phyloP scores from a whole-genome alignment of 1,284 basidiomycete genomes.

The Ceratobasidium sp. region DNA sequence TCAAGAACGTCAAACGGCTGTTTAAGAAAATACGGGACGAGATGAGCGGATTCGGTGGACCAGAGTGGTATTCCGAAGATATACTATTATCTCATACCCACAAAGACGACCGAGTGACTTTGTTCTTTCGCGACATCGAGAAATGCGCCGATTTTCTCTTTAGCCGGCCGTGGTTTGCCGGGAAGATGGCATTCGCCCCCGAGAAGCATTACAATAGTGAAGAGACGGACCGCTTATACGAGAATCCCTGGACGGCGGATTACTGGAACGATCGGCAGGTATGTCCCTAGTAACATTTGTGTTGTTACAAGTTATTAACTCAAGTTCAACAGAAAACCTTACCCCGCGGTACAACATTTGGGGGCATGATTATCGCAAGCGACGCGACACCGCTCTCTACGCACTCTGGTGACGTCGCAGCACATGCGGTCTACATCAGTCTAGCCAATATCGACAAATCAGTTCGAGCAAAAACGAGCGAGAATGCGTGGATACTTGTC shows the following conservation, averaged over 20 bases:
- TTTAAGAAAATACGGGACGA: not conserved
- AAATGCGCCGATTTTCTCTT: not conserved
- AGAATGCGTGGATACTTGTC: conserved; percentile 12
- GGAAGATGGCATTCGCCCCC: conserved; percentile 7
- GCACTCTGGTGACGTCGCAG: conserved; percentile 6
- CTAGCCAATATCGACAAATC: conserved; percentile 19
- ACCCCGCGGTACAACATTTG: not conserved
- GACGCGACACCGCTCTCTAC: not conserved
- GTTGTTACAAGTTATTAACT: not conserved
- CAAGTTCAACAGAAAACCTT: not conserved
- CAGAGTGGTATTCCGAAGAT: not conserved
- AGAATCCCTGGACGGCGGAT: conserved; percentile 2
- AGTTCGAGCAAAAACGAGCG: not conserved
- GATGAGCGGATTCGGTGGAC: conserved; percentile 7
- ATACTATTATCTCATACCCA: not conserved
- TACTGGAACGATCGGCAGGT: conserved; percentile 13
- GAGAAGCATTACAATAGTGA: not conserved
- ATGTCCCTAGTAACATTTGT: not conserved
- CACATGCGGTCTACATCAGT: conserved; percentile 13
- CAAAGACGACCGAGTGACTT: too few relatives aligned
- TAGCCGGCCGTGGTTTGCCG: not conserved
- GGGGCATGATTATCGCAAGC: not conserved
- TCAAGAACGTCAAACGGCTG: not conserved
- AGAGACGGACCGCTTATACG: not conserved
- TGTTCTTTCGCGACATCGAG: too few relatives aligned